These are phyloP conservation scores for Raphanus hybrid DNA, from an alignment of 441 rosid species.

Conservation along the genomic window DNA sequence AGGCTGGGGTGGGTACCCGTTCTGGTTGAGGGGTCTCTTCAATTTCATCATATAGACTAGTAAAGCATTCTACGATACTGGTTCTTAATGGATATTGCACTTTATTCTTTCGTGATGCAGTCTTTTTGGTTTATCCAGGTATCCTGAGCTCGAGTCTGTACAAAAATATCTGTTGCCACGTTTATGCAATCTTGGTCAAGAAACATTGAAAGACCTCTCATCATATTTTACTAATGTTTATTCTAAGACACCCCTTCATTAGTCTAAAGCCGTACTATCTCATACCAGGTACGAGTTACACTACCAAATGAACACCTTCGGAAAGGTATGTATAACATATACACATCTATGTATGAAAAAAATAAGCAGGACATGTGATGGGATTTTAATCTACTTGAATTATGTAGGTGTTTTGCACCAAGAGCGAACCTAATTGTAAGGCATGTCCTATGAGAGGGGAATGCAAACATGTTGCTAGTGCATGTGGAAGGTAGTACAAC, in stretches of 20 bases:
- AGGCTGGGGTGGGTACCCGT: slow-evolving; percentile 80
- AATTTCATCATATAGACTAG: slow-evolving; percentile 72
- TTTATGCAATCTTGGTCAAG: slow-evolving; percentile 70
- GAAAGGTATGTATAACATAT: slow-evolving; percentile 55
- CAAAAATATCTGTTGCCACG: slow-evolving; percentile 76
- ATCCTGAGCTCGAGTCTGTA: slow-evolving; percentile 68
- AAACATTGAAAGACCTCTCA: slow-evolving; percentile 55
- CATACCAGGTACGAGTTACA: slow-evolving; percentile 68
- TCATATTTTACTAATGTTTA: not conserved
- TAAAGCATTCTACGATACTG: slow-evolving; percentile 35
- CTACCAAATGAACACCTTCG: slow-evolving; percentile 81
- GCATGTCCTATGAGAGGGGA: slow-evolving; percentile 86
- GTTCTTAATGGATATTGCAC: slow-evolving; percentile 19
- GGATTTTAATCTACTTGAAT: slow-evolving; percentile 23
- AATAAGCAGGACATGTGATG: slow-evolving; percentile 2
- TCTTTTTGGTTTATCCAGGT: slow-evolving; percentile 45
- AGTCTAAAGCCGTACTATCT: slow-evolving; percentile 25
- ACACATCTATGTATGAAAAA: not conserved
- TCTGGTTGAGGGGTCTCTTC: slow-evolving; percentile 75
- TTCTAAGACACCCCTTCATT: slow-evolving; percentile 21
- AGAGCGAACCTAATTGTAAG: slow-evolving; percentile 76
- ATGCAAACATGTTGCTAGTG: slow-evolving; percentile 82
- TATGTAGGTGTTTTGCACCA: slow-evolving; percentile 74
- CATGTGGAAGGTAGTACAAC: slow-evolving; percentile 65
- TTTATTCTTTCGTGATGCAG: slow-evolving; percentile 8